Base-by-base conservation (phyloP, 116 monocot genomes). In the Thalassia testudinum region DNA sequence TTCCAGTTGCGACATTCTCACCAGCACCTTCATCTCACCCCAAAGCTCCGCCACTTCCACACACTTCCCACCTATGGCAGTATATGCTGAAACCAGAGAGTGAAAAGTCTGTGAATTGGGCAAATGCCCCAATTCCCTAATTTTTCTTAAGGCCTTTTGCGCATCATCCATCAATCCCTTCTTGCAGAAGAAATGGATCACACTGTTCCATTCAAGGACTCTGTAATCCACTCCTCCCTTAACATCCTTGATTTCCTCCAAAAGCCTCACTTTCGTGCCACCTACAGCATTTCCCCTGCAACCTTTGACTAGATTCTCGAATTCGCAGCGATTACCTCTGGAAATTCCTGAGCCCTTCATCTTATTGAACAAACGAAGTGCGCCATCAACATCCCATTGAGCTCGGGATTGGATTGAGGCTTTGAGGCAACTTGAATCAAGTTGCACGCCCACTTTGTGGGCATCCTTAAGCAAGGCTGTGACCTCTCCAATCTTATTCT, bases 131-230 rank as follows among this genome's bases (percentile, higher is more conserved):
- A 74, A 72, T 57, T 61, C 72, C 58, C 75, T 77, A 90, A 99
- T 99, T 75, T 76, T 90, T 70, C 66, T 75, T 24, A 99, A 59
- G 25, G 86, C 79, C 62, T 82, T 99, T 37, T 99, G 76, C 43
- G 90, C 99, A 83, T 99, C 90, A 63, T 67, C 49, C 99, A 99
- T 99, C 76, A 99, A 45, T 60, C 70, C 75, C 49, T 80, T 90
- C 78, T 90, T 99, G 72, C 99, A 99, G 48, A 99, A 99, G 67
- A 99, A 90, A 63, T 99, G 79, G 54, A 99, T 83, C 52, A 83
- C 70, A 57, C 55, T 83, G 53, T 99, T 99, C 91, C 99, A 99
- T 63, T 90, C 91, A 65, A 90, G 82, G 59, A 83, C 61, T 17
- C 71, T 83, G 64, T 56, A 80, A 66, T 86, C 62, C 25, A 69